phyloP scores from a whole-genome alignment of 768 basidiomycete genomes.

The Russula foetens region DNA sequence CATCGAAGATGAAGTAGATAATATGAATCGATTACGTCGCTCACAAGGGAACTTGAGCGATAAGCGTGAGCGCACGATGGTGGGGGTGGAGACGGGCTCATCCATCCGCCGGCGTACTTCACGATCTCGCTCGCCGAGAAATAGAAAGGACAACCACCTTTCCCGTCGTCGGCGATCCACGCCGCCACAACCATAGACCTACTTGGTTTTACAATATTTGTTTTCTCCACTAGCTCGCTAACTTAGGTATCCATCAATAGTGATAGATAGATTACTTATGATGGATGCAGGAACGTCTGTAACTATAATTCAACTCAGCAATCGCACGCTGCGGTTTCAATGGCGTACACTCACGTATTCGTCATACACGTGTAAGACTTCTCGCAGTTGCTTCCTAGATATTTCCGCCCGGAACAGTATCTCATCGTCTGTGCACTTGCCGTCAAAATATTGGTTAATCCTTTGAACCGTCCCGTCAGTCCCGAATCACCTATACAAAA shows the following conservation, averaged over 20 bases:
- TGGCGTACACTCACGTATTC: conserved; percentile 60
- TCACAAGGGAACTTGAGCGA: neutral
- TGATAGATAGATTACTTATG: conserved; percentile 12
- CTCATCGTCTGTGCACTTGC: conserved; percentile 86
- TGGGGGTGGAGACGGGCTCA: neutral
- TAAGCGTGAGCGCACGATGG: neutral
- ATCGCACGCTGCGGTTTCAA: neutral
- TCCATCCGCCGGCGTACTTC: conserved; percentile 3
- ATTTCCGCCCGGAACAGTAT: conserved; percentile 87
- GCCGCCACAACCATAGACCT: neutral
- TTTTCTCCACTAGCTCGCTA: neutral
- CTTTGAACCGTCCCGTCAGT: conserved; percentile 32
- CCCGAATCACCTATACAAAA: neutral
- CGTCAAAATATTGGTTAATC: conserved; percentile 91
- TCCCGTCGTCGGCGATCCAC: conserved; percentile 5
- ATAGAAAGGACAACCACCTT: neutral
- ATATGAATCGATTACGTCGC: neutral
- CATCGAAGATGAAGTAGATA: neutral
- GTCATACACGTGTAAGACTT: conserved; percentile 77
- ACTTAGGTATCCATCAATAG: neutral
- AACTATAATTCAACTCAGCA: conserved; percentile 25
- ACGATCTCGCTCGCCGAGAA: conserved; percentile 19
- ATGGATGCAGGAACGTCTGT: conserved; percentile 40
- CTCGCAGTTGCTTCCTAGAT: conserved; percentile 72
- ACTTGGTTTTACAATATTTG: neutral